Conservation (phyloP, 2,329 filamentous ascomycete genomes). For the Teratosphaeria epicoccoides region DNA sequence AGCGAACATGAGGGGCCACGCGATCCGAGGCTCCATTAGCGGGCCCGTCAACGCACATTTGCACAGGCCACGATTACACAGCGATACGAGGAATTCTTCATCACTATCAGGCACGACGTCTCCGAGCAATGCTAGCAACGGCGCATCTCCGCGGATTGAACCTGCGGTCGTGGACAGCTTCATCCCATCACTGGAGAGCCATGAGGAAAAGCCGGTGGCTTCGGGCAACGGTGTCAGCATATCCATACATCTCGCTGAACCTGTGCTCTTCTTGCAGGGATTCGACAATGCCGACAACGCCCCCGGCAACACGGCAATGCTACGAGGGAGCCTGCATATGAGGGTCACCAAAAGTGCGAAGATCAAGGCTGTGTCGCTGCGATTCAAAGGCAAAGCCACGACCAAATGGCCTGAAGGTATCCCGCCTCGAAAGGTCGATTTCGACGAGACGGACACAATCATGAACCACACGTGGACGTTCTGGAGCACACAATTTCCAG, state of each 20-base stretch:
- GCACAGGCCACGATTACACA: constrained; percentile 31
- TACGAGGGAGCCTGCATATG: constrained; percentile 73
- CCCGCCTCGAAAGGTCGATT: constrained; percentile 72
- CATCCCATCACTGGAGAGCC: constrained; percentile 22
- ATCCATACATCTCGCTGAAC: constrained; percentile 65
- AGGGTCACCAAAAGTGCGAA: constrained; percentile 83
- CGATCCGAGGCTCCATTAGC: constrained; percentile 30
- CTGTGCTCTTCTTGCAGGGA: constrained; percentile 67
- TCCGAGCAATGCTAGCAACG: constrained; percentile 6
- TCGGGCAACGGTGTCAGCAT: constrained; percentile 65
- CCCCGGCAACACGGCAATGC: constrained; percentile 62
- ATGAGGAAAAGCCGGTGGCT: constrained; percentile 60
- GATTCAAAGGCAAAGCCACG: constrained; percentile 70
- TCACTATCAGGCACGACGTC: constrained; percentile 7
- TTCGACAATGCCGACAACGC: constrained; percentile 61
- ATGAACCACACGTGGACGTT: constrained; percentile 85
- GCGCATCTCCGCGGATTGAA: constrained; percentile 9
- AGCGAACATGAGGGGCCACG: constrained; percentile 29
- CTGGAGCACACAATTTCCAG: constrained; percentile 66
- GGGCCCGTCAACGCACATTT: constrained; percentile 30
- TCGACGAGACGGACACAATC: constrained; percentile 72
- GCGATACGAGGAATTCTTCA: constrained; percentile 29
- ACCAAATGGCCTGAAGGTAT: constrained; percentile 97
- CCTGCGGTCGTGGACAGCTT: constrained; percentile 12
- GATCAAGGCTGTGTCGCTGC: constrained; percentile 80